Evolutionary conservation across 2,329 filamentous ascomycete genomes (phyloP), one percentile per base, ranked within the genome.

Genomic region (Cladobotryum protrusum): DNA sequence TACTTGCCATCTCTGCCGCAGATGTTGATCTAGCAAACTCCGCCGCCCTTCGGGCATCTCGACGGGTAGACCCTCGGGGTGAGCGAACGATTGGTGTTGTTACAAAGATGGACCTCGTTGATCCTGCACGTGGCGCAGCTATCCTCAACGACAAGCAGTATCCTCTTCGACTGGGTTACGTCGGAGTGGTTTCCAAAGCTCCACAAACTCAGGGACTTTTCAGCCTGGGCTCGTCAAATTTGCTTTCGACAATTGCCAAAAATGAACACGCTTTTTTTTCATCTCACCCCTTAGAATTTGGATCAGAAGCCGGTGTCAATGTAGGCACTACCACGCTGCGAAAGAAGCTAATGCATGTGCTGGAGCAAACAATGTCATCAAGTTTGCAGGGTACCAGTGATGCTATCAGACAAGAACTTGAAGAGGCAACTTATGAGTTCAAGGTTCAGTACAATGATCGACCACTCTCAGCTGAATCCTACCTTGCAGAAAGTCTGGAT

Each of bases 361-460:
- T 99, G 35, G 93, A 99, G 67, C 87, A 96, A 63, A 96, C 90
- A 4, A 99, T 99, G 95, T 92, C 92, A 24, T 83, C 88, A 33
- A 96, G 89, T 61, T 76, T 99, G 48, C 87, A 93, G 59, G 83
- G 83, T 49, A 99, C 93, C 3, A 88, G 87, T 59, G 89, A 96
- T 63, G 89, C 90, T 9, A 96, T 99, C 57, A 86, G 86, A 54
- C 89, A 96, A 65, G 93, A 99, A 67, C 81, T 99, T 0, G 92
- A 96, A 62, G 93, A 99, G 69, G 91, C 93, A 3, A 92, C 89
- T 0, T 99, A 99, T 63, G 92, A 99, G 68, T 99, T 96, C 77
- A 99, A 99, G 67, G 93, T 99, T 5, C 95, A 99, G 67, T 99
- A 99, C 72, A 99, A 99, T 62, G 93, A 99, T 65, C 84, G 93